A percentile compares a stretch with the other conserved stretches of the same genome.
These are phyloP conservation scores for Kwoniella pini DNA, from an alignment of 768 basidiomycete species.

Conservation along the genomic window DNA sequence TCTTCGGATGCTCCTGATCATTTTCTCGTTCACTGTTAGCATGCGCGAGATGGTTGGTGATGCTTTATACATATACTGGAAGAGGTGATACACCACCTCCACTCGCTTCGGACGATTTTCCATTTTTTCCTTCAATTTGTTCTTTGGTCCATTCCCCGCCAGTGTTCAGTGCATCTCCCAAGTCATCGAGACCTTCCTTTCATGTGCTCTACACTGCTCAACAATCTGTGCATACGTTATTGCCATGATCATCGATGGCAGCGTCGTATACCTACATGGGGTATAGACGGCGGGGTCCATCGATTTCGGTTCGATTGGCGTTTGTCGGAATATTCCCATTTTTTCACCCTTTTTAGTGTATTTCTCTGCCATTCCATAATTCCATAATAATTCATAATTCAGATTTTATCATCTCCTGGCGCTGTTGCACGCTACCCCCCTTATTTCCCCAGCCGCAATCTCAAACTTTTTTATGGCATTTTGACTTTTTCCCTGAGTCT, in stretches of 20 bases:
- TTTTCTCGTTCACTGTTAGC: not conserved
- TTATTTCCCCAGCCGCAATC: not conserved
- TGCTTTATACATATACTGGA: not conserved
- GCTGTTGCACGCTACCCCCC: not conserved
- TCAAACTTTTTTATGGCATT: not conserved
- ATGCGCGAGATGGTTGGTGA: not conserved
- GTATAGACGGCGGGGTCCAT: no score
- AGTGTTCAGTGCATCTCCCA: not conserved
- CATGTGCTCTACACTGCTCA: no score
- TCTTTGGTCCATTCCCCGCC: not conserved
- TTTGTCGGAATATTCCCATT: not conserved
- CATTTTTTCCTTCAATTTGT: not conserved
- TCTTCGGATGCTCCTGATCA: no score
- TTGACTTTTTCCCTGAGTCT: not conserved
- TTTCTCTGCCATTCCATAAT: no score
- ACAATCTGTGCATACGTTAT: no score
- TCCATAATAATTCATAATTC: no score
- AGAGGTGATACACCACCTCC: constrained; percentile 1
- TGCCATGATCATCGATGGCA: no score
- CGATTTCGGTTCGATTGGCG: no score
- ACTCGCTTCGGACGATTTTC: constrained; percentile 10
- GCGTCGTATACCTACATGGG: no score
- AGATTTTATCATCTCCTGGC: no score
- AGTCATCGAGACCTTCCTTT: no score
- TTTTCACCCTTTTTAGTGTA: no score